phyloP scores from a whole-genome alignment of 1,284 basidiomycete genomes.

The Coriolopsis trogii region DNA sequence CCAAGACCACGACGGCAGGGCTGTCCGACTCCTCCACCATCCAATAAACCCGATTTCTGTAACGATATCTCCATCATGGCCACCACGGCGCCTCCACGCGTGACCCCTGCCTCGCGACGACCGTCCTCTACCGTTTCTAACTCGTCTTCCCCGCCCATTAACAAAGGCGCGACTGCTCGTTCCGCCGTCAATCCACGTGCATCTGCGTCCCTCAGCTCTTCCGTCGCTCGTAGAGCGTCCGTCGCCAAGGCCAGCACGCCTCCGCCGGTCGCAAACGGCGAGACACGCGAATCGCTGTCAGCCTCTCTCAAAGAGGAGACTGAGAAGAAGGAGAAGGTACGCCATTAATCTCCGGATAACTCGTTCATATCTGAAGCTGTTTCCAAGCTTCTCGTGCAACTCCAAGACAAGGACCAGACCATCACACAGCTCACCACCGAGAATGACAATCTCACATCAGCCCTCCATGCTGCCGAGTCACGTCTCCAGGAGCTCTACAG shows the following conservation, averaged over 20 bases:
- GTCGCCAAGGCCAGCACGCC: slow-evolving; percentile 45
- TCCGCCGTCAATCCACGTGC: slow-evolving; percentile 40
- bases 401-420: slow-evolving; percentile 77
- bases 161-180: slow-evolving; percentile 42
- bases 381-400: slow-evolving; percentile 65
- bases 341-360: slow-evolving; percentile 18
- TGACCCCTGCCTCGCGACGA: slow-evolving; percentile 47
- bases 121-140: slow-evolving; percentile 30
- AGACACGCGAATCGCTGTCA: slow-evolving; percentile 53
- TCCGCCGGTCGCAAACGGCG: slow-evolving; percentile 34
- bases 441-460: slow-evolving; percentile 62
- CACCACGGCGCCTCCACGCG: slow-evolving; percentile 39
- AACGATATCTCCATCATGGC: slow-evolving; percentile 29
- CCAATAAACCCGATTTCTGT: background rate
- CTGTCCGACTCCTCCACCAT: slow-evolving; percentile 5
- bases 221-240: slow-evolving; percentile 51
- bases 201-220: slow-evolving; percentile 36
- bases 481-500: slow-evolving; percentile 75
- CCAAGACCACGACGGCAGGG: slow-evolving; percentile 17
- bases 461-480: slow-evolving; percentile 66
- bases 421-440: slow-evolving; percentile 62
- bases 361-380: slow-evolving; percentile 1
- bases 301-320: slow-evolving; percentile 72
- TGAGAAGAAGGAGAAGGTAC: slow-evolving; percentile 78
- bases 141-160: slow-evolving; percentile 31